Percentiles rank a stretch among this genome's conserved stretches.
Conservation (phyloP, 257 asterid genomes). For the Lantana camara region DNA sequence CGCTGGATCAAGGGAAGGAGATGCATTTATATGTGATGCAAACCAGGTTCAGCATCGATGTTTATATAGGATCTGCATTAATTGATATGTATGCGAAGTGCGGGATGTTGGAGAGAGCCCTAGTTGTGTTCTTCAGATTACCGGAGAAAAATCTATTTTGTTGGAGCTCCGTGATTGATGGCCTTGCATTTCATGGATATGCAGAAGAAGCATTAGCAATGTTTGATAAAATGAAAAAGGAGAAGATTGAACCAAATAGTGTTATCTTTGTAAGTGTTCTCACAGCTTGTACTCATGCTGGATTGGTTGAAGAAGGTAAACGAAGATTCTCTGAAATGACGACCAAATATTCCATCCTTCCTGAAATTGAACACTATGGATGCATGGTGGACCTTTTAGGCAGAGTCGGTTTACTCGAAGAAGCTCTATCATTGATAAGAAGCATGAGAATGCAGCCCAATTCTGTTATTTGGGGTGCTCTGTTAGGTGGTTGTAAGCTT, state of each 20-base stretch:
- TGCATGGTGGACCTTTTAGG: constrained; percentile 82
- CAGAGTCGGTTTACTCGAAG: constrained; percentile 76
- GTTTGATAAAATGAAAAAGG: constrained; percentile 58
- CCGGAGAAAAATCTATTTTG: constrained; percentile 66
- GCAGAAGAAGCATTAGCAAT: constrained; percentile 59
- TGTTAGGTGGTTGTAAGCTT: constrained; percentile 76
- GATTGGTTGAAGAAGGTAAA: constrained; percentile 72
- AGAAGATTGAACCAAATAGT: constrained; percentile 57
- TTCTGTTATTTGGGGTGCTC: constrained; percentile 76
- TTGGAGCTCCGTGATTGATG: constrained; percentile 82
- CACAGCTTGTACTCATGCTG: constrained; percentile 80
- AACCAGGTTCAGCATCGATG: constrained; percentile 48
- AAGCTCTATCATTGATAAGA: constrained; percentile 63
- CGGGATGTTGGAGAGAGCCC: constrained; percentile 69
- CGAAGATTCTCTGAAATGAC: constrained; percentile 58
- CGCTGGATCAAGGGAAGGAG: constrained; percentile 65
- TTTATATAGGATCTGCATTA: constrained; percentile 70
- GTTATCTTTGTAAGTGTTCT: constrained; percentile 75
- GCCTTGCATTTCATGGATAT: constrained; percentile 73
- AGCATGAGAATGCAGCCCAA: constrained; percentile 76
- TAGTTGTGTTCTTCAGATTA: constrained; percentile 66
- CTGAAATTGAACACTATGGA: constrained; percentile 78
- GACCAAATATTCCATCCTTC: constrained; percentile 42
- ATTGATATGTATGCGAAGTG: constrained; percentile 88
- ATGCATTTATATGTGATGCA: constrained; percentile 52